Conservation (phyloP, 2,329 filamentous ascomycete genomes). For the Beauveria australis region DNA sequence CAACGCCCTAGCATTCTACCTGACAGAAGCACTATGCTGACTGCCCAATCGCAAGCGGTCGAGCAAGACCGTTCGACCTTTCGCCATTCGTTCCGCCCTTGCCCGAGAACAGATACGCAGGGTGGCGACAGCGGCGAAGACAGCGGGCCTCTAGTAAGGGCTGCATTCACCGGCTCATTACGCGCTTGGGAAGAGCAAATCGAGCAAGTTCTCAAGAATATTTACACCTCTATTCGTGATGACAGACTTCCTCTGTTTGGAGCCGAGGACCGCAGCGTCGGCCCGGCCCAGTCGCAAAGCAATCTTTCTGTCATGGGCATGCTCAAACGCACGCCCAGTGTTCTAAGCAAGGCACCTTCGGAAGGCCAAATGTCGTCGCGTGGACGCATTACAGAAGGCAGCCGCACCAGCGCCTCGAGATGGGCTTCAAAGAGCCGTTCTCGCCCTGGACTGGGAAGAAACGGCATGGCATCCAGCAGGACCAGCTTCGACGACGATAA, state of each 20-base stretch:
- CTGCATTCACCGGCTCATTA: slow-evolving; percentile 64
- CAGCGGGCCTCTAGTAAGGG: slow-evolving; percentile 69
- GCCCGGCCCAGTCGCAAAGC: slow-evolving; percentile 39
- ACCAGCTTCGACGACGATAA: slow-evolving; percentile 89
- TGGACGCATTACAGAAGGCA: slow-evolving; percentile 58
- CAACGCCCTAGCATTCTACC: slow-evolving; percentile 50
- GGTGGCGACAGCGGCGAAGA: slow-evolving; percentile 38
- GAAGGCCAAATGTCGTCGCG: slow-evolving; percentile 64
- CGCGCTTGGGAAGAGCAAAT: slow-evolving; percentile 83
- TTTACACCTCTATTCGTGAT: slow-evolving; percentile 82
- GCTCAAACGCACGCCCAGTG: slow-evolving; percentile 80
- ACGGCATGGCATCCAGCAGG: slow-evolving; percentile 79
- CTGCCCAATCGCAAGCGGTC: slow-evolving; percentile 23
- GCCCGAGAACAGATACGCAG: slow-evolving; percentile 37
- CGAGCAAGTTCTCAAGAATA: slow-evolving; percentile 84
- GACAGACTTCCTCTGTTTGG: slow-evolving; percentile 82
- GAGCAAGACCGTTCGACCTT: slow-evolving; percentile 34
- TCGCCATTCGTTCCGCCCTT: slow-evolving; percentile 43
- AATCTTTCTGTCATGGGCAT: slow-evolving; percentile 67
- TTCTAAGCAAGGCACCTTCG: slow-evolving; percentile 86
- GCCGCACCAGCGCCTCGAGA: slow-evolving; percentile 48
- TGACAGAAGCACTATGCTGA: slow-evolving; percentile 27
- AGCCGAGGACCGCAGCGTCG: slow-evolving; percentile 36
- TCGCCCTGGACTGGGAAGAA: slow-evolving; percentile 62
- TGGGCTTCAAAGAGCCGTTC: slow-evolving; percentile 86